Percentiles rank a stretch among this genome's conserved stretches.
Conservation (phyloP, 306 rosid genomes). For the Fragaria ananassa region DNA sequence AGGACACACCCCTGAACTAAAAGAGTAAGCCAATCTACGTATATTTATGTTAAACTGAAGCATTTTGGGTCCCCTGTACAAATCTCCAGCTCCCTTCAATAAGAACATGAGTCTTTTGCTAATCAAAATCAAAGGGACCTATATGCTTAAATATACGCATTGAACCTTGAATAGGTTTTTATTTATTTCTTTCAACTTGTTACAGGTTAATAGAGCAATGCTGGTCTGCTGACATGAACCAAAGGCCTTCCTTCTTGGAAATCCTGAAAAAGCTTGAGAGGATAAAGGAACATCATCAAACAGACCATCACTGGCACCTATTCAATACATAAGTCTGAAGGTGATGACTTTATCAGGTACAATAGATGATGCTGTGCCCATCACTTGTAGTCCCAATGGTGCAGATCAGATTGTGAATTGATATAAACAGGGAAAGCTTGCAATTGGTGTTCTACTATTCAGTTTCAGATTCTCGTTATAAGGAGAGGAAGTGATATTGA, state of each 20-base stretch:
- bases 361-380: conserved; percentile 19
- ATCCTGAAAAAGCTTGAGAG: conserved; percentile 78
- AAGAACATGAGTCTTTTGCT: background rate
- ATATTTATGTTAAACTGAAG: conserved; percentile 4
- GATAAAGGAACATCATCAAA: conserved; percentile 57
- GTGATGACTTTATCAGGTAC: conserved; percentile 23
- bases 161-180: background rate
- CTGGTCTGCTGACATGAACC: conserved; percentile 70
- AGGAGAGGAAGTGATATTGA: conserved; percentile 19
- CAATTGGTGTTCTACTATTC: conserved; percentile 21
- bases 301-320: conserved; percentile 77
- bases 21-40: conserved; percentile 52
- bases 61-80: background rate
- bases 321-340: conserved; percentile 38
- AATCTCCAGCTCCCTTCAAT: too few species aligned
- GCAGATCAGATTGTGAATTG: conserved; percentile 38
- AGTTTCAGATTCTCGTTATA: conserved; percentile 24
- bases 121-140: too few species aligned
- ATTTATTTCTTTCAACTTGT: conserved; percentile 14
- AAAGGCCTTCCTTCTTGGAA: conserved; percentile 77
- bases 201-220: conserved; percentile 69
- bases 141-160: too few species aligned
- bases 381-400: conserved; percentile 11
- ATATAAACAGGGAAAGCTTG: conserved; percentile 19
- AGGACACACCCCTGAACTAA: conserved; percentile 54